Percentiles rank a stretch among this genome's conserved stretches.
Evolutionary conservation across 768 basidiomycete species (phyloP).

Genomic region (Macrolepiota fuliginosa): DNA sequence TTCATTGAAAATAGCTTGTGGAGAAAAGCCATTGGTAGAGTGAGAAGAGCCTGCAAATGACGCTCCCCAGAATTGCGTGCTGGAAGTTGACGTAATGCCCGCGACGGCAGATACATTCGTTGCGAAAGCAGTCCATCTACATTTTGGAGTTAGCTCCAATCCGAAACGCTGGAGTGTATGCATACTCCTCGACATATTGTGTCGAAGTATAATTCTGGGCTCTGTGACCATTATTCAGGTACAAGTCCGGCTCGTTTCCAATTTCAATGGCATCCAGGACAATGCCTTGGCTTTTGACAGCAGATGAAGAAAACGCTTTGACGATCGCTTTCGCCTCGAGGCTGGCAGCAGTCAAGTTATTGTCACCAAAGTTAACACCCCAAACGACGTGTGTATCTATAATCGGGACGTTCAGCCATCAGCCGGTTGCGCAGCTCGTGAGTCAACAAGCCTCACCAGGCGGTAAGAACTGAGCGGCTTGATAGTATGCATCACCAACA

Average conservation of each 20-base stretch:
- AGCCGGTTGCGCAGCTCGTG: not conserved
- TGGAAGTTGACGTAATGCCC: constrained; percentile 33
- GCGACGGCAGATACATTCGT: constrained; percentile 42
- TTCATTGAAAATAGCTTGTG: constrained; percentile 52
- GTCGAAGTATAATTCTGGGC: constrained; percentile 34
- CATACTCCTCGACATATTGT: constrained; percentile 51
- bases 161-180: constrained; percentile 2
- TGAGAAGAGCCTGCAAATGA: constrained; percentile 52
- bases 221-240: constrained; percentile 42
- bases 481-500: constrained; percentile 57
- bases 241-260: constrained; percentile 63
- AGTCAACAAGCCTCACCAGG: constrained; percentile 28
- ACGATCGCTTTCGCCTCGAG: constrained; percentile 47
- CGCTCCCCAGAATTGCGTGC: constrained; percentile 44
- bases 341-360: constrained; percentile 48
- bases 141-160: not conserved
- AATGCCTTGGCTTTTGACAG: constrained; percentile 38
- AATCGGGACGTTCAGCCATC: not conserved
- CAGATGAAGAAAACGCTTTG: constrained; percentile 43
- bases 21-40: constrained; percentile 50
- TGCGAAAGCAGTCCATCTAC: constrained; percentile 54
- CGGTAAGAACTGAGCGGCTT: constrained; percentile 50
- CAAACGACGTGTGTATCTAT: constrained; percentile 61
- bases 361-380: constrained; percentile 63
- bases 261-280: constrained; percentile 57